phyloP scores from a whole-genome alignment of 2,329 filamentous ascomycete genomes.

The Calonectria multiphialidica region DNA sequence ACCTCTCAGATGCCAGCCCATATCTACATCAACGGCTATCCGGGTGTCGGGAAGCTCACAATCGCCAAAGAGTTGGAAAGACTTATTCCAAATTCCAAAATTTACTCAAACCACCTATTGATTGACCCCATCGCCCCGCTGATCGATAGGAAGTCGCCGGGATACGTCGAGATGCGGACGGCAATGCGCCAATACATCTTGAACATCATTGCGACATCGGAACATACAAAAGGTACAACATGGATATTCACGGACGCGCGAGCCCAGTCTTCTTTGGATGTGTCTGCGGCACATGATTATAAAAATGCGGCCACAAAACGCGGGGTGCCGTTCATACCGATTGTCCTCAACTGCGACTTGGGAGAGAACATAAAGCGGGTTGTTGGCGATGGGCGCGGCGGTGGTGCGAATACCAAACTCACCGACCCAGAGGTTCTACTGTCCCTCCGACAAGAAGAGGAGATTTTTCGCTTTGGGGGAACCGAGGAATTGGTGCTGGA shows the following conservation, averaged over 20 bases:
- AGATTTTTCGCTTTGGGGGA: slow-evolving; percentile 8
- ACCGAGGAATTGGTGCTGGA: slow-evolving; percentile 4
- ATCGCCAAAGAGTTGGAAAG: neutral
- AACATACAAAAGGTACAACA: neutral
- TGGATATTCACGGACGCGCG: neutral
- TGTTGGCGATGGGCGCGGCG: neutral
- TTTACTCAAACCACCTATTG: slow-evolving; percentile 8
- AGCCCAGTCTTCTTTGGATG: neutral
- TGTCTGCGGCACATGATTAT: neutral
- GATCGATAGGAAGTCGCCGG: neutral
- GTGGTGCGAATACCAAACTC: slow-evolving; percentile 2
- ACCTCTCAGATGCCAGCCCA: neutral
- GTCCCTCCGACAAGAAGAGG: neutral
- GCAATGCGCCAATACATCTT: neutral
- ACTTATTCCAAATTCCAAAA: neutral
- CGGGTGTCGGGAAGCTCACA: slow-evolving; percentile 9
- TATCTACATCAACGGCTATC: slow-evolving; percentile 17
- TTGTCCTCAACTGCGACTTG: neutral
- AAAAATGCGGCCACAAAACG: neutral
- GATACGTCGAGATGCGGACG: neutral
- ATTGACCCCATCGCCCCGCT: neutral
- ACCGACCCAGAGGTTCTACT: neutral
- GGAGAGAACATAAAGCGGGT: neutral
- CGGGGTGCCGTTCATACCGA: neutral
- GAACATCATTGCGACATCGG: neutral